Base-by-base conservation (phyloP, 2,329 filamentous ascomycete species). In the Albifimbria verrucaria region DNA sequence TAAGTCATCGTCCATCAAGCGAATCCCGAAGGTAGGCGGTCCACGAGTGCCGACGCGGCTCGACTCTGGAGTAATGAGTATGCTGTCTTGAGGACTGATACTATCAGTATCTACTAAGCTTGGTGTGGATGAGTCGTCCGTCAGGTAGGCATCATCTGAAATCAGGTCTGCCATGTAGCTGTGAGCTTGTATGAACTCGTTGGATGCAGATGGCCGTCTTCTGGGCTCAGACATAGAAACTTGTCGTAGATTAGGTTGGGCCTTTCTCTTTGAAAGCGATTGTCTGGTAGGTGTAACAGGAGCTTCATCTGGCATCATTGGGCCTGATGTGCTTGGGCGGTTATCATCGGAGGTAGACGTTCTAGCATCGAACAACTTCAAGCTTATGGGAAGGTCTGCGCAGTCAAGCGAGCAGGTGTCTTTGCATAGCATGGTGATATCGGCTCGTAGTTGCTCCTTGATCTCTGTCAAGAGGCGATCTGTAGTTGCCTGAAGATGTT, bases 361-460 rank as follows among this genome's bases (percentile, higher is more conserved):
- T 22, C 59, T 57, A 32, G 52, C 57, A 47, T 48, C 54, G 47
- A 60, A 60, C 12, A 66, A 52, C 17, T 58, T 60, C 45, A 68
- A 50, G 49, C 66, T 68, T 20, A 63, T 56, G 11, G 68, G 53
- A 17, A 56, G 51, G 32, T 67, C 65, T 25, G 61, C 54, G 45
- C 62, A 61, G 36, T 71, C 68, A 18, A 81, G 67, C 15, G 71
- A 71, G 55, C 77, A 77, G 1, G 79, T 81, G 55, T 82, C 79
- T 56, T 72, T 77, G 58, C 77, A 79, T 18, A 81, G 65, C 63
- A 73, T 73, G 41, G 75, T 71, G 21, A 82, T 72, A 51, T 81
- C 79, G 9, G 65, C 62, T 36, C 76, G 70, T 43, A 82, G 76
- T 20, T 76, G 74, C 11, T 72, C 65, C 53, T 71, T 73, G 22